Percentiles rank a stretch among this genome's conserved stretches.
Evolutionary conservation across 768 basidiomycete genomes (phyloP).

Genomic region (Roridomyces roridus): DNA sequence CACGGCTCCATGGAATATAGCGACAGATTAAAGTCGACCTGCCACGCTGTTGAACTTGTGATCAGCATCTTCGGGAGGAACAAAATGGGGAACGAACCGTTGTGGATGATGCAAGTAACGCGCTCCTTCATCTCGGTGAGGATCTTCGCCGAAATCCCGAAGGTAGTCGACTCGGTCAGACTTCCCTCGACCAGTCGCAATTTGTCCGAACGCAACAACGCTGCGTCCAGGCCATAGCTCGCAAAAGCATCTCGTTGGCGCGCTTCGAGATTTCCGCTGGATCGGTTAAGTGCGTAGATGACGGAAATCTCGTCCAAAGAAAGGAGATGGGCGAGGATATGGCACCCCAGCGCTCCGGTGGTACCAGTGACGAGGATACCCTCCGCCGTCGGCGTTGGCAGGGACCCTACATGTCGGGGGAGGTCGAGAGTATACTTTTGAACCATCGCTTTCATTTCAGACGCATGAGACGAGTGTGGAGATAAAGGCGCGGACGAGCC

Average conservation of each 20-base stretch:
- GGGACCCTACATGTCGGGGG: background rate
- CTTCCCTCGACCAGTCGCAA: constrained; percentile 19
- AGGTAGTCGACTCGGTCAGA: constrained; percentile 29
- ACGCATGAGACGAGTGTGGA: background rate
- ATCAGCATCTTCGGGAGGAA: too few relatives aligned
- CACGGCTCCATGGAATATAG: too few relatives aligned
- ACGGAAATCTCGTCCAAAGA: constrained; percentile 12
- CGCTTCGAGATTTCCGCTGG: constrained; percentile 32
- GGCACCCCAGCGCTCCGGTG: constrained; percentile 39
- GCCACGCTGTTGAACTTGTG: too few relatives aligned
- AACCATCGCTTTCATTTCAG: constrained; percentile 24
- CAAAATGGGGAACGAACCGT: too few relatives aligned
- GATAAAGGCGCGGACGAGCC: background rate
- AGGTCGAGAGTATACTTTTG: constrained; percentile 13
- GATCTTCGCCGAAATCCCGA: constrained; percentile 22
- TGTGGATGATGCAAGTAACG: constrained; percentile 36
- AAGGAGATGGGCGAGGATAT: constrained; percentile 34
- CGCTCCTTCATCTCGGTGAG: constrained; percentile 14
- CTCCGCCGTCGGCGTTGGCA: background rate
- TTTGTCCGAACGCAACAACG: too few relatives aligned
- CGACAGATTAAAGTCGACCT: too few relatives aligned
- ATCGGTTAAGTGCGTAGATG: constrained; percentile 38
- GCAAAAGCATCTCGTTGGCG: constrained; percentile 31
- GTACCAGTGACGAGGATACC: constrained; percentile 41
- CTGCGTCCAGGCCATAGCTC: too few relatives aligned